Base-by-base conservation (phyloP, 192 early-diverging fungal genomes). In the Coemansia sp. region DNA sequence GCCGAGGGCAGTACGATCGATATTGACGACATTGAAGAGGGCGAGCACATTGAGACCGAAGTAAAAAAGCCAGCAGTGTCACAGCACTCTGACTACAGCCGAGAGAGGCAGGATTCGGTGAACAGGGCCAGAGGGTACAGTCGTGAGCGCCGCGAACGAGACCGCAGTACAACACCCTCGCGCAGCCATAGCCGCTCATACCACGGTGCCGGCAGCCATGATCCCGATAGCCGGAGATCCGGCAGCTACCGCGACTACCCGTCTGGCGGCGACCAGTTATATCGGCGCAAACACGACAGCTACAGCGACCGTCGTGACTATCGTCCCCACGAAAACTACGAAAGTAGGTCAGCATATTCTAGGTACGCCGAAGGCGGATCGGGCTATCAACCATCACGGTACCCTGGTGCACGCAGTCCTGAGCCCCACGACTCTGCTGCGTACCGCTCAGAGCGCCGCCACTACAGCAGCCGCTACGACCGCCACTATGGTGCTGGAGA, bases 21-120 rank as follows among this genome's bases (percentile, higher is more conserved):
- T 24, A 58, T 65, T 38, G 71, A 74, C 26, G 71, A 74, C 26
- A 46, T 74, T 27, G 71, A 74, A n/a, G 71, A 74, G 13, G 71
- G 71, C 25, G 71, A 74, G 55, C 71, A 74, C 20, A 59, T 74
- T 23, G 71, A 73, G 32, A 47, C 32, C 10, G 70, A 50, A 25
- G 39, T 45, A 8, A 64, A 74, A 18, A 47, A 47, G 25, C 26
- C 38, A 15, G 59, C 47, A 19, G 19, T 35, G n/a, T n/a, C 23
- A 17, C 37, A 55, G 33, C 29, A 29, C 19, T 11, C 26, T 29
- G n/a, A 9, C 24, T 9, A 1, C 25, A 9, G 4, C 26, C 30
- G 26, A 28, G 5, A 10, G 43, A 43, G 42, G 45, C 37, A 45
- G 51, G n/a, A n/a, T n/a, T n/a, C n/a, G n/a, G n/a, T n/a, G 10